phyloP scores from a whole-genome alignment of 805 yeast species.

The Candida easanensis region DNA sequence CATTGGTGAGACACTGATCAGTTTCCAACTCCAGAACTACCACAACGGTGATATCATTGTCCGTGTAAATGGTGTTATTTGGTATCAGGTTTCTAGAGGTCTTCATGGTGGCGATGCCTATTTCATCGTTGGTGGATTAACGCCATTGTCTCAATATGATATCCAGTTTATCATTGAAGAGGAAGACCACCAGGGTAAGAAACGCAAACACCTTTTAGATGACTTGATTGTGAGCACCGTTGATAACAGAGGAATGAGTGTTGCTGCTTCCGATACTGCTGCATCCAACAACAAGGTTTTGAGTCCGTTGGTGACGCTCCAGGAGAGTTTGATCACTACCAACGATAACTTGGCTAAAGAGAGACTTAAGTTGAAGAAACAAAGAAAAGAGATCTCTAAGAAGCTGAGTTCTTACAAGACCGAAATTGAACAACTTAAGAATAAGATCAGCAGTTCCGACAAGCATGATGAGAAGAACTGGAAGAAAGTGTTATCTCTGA shows the following conservation, averaged over 20 bases:
- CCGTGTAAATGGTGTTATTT: constrained; percentile 61
- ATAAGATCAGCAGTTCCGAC: constrained; percentile 44
- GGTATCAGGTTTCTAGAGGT: constrained; percentile 64
- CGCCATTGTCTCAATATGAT: constrained; percentile 63
- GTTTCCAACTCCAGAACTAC: constrained; percentile 47
- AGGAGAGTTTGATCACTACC: constrained; percentile 63
- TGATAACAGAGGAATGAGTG: constrained; percentile 21
- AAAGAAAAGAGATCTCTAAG: constrained; percentile 57
- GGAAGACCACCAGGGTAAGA: constrained; percentile 25
- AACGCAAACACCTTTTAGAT: constrained; percentile 34
- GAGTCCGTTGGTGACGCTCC: constrained; percentile 62
- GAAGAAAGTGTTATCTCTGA: constrained; percentile 22
- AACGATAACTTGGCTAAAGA: constrained; percentile 58
- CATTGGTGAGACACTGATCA: constrained; percentile 50
- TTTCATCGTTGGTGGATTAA: constrained; percentile 61
- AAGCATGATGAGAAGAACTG: constrained; percentile 52
- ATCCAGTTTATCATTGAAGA: constrained; percentile 41
- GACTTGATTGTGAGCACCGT: constrained; percentile 39
- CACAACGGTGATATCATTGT: constrained; percentile 40
- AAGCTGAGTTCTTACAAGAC: constrained; percentile 46
- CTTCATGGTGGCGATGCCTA: constrained; percentile 44
- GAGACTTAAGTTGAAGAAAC: constrained; percentile 51
- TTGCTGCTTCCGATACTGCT: constrained; percentile 31
- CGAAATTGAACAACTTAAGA: constrained; percentile 54
- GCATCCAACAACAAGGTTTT: constrained; percentile 30